These are phyloP conservation scores for Begonia peltatifolia DNA, from an alignment of 306 rosid genomes.

Conservation along the genomic window DNA sequence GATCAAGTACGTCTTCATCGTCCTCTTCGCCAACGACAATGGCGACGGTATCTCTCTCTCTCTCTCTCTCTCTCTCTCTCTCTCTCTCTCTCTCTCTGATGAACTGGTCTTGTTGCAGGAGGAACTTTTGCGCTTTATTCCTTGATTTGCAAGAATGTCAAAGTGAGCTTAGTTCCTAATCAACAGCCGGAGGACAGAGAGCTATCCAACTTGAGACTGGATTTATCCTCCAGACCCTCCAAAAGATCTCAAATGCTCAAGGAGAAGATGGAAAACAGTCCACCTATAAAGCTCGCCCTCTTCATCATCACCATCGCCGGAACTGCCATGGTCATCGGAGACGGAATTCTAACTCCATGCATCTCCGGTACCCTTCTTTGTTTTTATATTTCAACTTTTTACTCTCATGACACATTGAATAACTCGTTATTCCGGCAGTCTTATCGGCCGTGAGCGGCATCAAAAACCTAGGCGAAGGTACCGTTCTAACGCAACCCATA, in stretches of 20 bases:
- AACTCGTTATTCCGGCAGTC: conserved; percentile 18
- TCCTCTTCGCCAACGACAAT: conserved; percentile 63
- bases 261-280: conserved; percentile 28
- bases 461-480: conserved; percentile 51
- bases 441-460: conserved; percentile 77
- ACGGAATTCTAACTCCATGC: conserved; percentile 71
- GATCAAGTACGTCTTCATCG: conserved; percentile 63
- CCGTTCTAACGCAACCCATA: no score
- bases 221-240: conserved; percentile 22
- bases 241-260: conserved; percentile 29
- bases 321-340: conserved; percentile 76
- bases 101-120: conserved; percentile 16
- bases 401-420: background rate
- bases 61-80: conserved; percentile 12
- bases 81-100: background rate
- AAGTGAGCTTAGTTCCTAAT: conserved; percentile 47
- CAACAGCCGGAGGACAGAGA: conserved; percentile 61
- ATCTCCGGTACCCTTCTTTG: conserved; percentile 36
- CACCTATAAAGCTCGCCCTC: conserved; percentile 20
- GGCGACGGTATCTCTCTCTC: conserved; percentile 37
- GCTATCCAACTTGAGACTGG: conserved; percentile 42
- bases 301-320: conserved; percentile 40
- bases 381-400: background rate
- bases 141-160: conserved; percentile 34
- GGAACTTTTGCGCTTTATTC: conserved; percentile 75